Base-by-base conservation (phyloP, 257 asterid species). In the Nyctanthes arbortristis region DNA sequence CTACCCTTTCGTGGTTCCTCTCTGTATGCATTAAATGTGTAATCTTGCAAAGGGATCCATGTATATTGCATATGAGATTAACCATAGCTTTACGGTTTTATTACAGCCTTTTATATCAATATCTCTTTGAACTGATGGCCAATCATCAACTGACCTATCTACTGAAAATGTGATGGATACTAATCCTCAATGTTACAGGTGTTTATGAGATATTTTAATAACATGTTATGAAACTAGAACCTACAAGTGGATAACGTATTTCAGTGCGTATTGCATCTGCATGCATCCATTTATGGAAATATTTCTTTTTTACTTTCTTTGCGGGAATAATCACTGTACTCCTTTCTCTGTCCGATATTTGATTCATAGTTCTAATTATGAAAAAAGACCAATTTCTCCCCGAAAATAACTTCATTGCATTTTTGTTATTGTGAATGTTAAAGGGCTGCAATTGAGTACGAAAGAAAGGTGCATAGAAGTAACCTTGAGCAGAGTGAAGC, bases 361-460 rank as follows among this genome's bases (percentile, higher is more conserved):
- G 59, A 24, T 52, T 52, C 10, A 6, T 24, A 14, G 59, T 52
- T 52, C 10, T 24, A 52, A 52, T 24, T 24, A 52, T 52, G 59
- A 31, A 52, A 39, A n/a, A 63, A 66, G 29, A 36, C 55, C 52
- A 55, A 34, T 60, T 22, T 6, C 27, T 66, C 63, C 65, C 18
- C 35, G 52, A 47, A 34, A 35, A 63, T 71, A 18, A 64, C 45
- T 34, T 9, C 11, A 43, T 24, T 67, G 59, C 13, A 43, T 47
- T 55, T 25, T n/a, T 65, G 60, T 63, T 75, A 39, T 65, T 69
- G 74, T 73, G 74, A 35, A 68, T 67, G 33, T 72, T 57, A 73
- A 70, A 92, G 96, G 81, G 87, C 84, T 75, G 98, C 98, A 6
- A 72, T 89, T 81, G 93, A 92, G 35, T 72, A 82, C 59, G 97